Conservation (phyloP, 345 rosid species). For the Rhizophora apiculata region DNA sequence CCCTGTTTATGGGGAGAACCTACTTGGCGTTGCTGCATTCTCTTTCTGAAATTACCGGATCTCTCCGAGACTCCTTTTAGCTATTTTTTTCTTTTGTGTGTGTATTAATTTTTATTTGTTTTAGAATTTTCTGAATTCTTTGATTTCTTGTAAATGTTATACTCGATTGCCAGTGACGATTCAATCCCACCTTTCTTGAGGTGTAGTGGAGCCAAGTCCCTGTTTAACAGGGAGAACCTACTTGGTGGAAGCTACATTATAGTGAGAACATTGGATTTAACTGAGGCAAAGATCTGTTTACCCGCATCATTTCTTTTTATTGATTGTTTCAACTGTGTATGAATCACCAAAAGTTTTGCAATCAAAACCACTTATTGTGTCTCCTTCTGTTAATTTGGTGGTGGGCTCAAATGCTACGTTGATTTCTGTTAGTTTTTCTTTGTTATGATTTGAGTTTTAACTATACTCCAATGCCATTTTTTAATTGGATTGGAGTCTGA, state of each 20-base stretch:
- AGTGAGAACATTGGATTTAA: slow-evolving; percentile 15
- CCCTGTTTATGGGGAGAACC: slow-evolving; percentile 61
- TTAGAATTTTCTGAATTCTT: not conserved
- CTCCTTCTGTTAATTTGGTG: too few relatives aligned
- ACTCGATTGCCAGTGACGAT: slow-evolving; percentile 18
- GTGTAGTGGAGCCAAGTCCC: slow-evolving; percentile 33
- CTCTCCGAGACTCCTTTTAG: slow-evolving; percentile 32
- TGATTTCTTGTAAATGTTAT: too few relatives aligned
- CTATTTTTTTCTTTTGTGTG: not conserved
- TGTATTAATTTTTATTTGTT: not conserved
- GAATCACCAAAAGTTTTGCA: slow-evolving; percentile 25
- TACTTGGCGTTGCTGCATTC: slow-evolving; percentile 38
- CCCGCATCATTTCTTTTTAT: not conserved
- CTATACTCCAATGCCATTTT: slow-evolving; percentile 30
- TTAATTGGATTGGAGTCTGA: slow-evolving; percentile 39
- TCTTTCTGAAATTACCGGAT: slow-evolving; percentile 30
- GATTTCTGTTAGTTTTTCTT: slow-evolving; percentile 16
- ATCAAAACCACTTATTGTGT: too few relatives aligned
- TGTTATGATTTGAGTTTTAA: slow-evolving; percentile 35
- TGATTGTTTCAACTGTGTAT: too few relatives aligned
- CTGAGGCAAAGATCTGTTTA: slow-evolving; percentile 26
- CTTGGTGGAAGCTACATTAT: slow-evolving; percentile 32
- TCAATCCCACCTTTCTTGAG: slow-evolving; percentile 15
- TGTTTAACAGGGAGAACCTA: slow-evolving; percentile 36
- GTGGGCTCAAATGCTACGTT: too few relatives aligned